Evolutionary conservation across 2,329 filamentous ascomycete species (phyloP), one percentile per base, ranked within the genome.

Genomic region (Alternaria viburni): DNA sequence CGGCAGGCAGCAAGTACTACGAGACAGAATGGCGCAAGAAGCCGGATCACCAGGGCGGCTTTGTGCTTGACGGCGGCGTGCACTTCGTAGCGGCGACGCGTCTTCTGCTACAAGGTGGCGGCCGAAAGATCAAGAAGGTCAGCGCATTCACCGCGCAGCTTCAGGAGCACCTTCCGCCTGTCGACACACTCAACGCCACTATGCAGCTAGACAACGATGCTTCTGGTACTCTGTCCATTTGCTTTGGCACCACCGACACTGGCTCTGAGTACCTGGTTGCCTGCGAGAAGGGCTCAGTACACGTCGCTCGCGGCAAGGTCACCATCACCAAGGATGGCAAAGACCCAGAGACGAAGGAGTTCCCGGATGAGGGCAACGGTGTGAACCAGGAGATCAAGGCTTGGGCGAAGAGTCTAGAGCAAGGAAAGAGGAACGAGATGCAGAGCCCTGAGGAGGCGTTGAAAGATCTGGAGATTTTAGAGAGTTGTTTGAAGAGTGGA

Each of bases 21-120:
- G 83, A 85, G 65, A 87, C 85, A 0, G 70, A 79, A 11, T 88
- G 91, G 92, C 88, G 92, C 58, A 90, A 90, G 77, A 85, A 81
- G 59, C 91, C 91, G 1, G 83, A 86, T 56, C 87, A 92, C 74
- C 91, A 93, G 78, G 92, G 91, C 58, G 91, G 92, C 0, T 93
- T 93, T 75, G 77, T 93, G 58, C 86, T 94, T 3, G 91, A 94
- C 73, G 90, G 88, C 13, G 91, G 92, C 46, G 90, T 94, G 25
- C 92, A 94, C 77, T 89, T 87, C 64, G 82, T 89, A 7, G 91
- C 91, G 8, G 88, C 81, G 0, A 83, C 90, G 54, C 83, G 91
- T 15, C 76, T 86, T 30, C 74, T 94, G 45, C 80, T 93, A 3
- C 57, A 62, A 82, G 83, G 17, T 64, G 74, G 64, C 1, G 69